Percentiles rank a stretch among this genome's conserved stretches.
Evolutionary conservation across 2,329 filamentous ascomycete species (phyloP).

Genomic region (Trichoderma aggressivum): DNA sequence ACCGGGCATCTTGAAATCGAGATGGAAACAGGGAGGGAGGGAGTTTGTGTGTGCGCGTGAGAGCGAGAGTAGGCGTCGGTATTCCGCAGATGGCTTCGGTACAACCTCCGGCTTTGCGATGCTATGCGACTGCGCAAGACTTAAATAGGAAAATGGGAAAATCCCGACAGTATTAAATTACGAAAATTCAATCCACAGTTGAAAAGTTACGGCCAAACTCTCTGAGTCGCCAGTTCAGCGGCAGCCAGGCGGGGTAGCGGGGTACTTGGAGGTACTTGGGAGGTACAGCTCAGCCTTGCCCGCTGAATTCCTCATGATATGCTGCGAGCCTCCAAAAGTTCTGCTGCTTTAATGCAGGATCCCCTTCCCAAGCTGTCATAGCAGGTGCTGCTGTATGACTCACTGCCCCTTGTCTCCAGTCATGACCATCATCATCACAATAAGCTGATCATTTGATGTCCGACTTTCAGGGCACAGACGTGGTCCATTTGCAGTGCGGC

Average conservation of each 20-base stretch:
- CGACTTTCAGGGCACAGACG: neutral
- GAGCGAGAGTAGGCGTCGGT: neutral
- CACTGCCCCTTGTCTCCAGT: neutral
- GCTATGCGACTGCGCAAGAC: neutral
- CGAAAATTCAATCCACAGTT: neutral
- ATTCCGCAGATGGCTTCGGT: neutral
- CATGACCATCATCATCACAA: too few relatives aligned
- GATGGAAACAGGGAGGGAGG: neutral
- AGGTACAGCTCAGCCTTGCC: slow-evolving; percentile 6
- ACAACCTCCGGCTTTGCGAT: neutral
- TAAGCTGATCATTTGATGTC: neutral
- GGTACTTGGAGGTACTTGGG: slow-evolving; percentile 25
- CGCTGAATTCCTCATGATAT: neutral
- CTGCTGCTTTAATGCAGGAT: neutral
- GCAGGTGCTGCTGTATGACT: neutral
- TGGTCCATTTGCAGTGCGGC: neutral
- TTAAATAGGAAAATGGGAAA: neutral
- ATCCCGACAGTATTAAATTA: neutral
- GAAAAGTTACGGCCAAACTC: neutral
- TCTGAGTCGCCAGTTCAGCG: slow-evolving; percentile 14
- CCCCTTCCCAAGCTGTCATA: neutral
- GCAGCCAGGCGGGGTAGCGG: slow-evolving; percentile 37
- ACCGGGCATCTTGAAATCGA: slow-evolving; percentile 42
- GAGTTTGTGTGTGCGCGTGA: neutral
- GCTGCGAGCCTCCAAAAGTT: neutral